These are phyloP conservation scores for Cyclotella distinguenda DNA, from an alignment of 108 stramenopile species.

Conservation along the genomic window DNA sequence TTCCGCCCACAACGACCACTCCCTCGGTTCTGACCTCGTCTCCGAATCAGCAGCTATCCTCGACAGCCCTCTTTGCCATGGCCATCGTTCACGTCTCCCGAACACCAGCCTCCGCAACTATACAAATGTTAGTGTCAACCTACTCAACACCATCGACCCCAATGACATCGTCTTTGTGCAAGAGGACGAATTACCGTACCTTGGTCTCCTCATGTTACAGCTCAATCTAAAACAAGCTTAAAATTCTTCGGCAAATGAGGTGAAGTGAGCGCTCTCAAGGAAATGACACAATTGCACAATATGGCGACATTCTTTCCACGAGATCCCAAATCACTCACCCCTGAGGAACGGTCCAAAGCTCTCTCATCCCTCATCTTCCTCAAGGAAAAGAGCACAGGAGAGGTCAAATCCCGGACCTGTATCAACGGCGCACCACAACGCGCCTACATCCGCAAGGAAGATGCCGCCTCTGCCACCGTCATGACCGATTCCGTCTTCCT, in stretches of 20 bases:
- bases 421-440: conserved; percentile 26
- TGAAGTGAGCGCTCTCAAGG: conserved; percentile 29
- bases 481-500: conserved; percentile 4
- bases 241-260: conserved; percentile 43
- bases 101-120: too few relatives aligned
- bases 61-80: too few relatives aligned
- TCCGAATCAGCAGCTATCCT: too few relatives aligned
- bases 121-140: too few relatives aligned
- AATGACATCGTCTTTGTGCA: neutral
- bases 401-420: conserved; percentile 37
- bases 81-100: too few relatives aligned
- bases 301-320: conserved; percentile 30
- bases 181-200: neutral
- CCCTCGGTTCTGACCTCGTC: too few relatives aligned
- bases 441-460: conserved; percentile 6
- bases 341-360: conserved; percentile 29
- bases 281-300: conserved; percentile 46
- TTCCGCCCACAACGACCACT: too few relatives aligned
- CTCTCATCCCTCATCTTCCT: conserved; percentile 51
- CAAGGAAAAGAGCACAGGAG: conserved; percentile 42
- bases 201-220: neutral
- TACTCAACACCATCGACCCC: too few relatives aligned
- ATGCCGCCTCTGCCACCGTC: conserved; percentile 1
- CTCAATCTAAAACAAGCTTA: conserved; percentile 19
- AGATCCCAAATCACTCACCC: conserved; percentile 13